phyloP scores from a whole-genome alignment of 805 yeast genomes.

The Yarrowia sp. region DNA sequence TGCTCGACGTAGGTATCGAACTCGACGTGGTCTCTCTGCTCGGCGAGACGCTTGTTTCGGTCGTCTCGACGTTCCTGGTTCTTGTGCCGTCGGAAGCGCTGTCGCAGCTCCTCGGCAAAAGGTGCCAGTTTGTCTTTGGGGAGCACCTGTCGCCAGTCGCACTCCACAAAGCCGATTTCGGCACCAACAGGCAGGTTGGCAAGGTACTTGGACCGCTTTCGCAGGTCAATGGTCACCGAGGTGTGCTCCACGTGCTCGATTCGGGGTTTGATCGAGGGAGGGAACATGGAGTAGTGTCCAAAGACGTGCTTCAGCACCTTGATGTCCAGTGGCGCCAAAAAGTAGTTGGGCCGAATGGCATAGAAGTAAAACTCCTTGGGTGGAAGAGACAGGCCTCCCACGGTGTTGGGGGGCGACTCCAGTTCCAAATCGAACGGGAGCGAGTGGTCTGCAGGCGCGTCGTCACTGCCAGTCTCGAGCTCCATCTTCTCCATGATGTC shows the following conservation, averaged over 20 bases:
- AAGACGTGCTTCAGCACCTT: constrained; percentile 71
- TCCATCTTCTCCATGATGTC: constrained; percentile 56
- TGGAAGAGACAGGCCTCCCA: constrained; percentile 58
- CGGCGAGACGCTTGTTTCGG: constrained; percentile 46
- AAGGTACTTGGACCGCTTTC: constrained; percentile 72
- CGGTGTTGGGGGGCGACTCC: constrained; percentile 71
- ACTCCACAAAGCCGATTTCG: constrained; percentile 79
- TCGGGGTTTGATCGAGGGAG: constrained; percentile 64
- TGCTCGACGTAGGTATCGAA: constrained; percentile 31
- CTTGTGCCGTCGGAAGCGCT: constrained; percentile 43
- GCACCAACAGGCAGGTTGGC: constrained; percentile 87
- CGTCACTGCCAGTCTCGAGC: constrained; percentile 17
- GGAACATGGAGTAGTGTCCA: constrained; percentile 69
- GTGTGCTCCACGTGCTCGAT: constrained; percentile 77
- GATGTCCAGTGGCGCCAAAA: constrained; percentile 80
- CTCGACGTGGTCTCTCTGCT: constrained; percentile 50
- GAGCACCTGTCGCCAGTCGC: constrained; percentile 70
- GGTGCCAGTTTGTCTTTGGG: constrained; percentile 45
- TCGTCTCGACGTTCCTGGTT: constrained; percentile 47
- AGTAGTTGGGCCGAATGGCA: constrained; percentile 54
- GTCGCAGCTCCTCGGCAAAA: constrained; percentile 45
- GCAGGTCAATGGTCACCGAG: constrained; percentile 65
- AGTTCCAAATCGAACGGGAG: constrained; percentile 46
- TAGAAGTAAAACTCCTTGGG: constrained; percentile 61
- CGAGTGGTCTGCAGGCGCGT: neutral